phyloP scores from a whole-genome alignment of 371 early-diverging fungal species.

The Choanephora cucurbitarum region DNA sequence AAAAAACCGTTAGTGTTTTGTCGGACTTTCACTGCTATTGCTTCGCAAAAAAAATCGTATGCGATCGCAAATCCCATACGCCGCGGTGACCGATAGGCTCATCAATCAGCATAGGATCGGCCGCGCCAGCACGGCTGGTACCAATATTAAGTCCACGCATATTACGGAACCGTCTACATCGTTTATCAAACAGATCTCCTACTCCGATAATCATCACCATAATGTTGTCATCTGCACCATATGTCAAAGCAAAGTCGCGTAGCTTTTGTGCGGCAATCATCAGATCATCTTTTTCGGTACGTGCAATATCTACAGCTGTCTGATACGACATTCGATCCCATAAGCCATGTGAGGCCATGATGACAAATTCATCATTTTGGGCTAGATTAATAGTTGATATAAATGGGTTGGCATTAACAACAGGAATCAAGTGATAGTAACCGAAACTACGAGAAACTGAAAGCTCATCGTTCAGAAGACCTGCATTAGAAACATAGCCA shows the following conservation, averaged over 20 bases:
- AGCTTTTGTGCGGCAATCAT: constrained; percentile 81
- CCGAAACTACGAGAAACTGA: constrained; percentile 86
- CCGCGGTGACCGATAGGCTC: constrained; percentile 31
- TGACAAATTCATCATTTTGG: constrained; percentile 88
- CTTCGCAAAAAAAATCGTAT: too few species aligned
- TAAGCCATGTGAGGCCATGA: constrained; percentile 79
- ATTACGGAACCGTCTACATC: constrained; percentile 29
- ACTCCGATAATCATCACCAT: constrained; percentile 88
- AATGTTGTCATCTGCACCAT: constrained; percentile 74
- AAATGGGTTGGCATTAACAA: constrained; percentile 85
- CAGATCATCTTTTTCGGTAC: constrained; percentile 71
- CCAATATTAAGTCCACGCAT: constrained; percentile 29
- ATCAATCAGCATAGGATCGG: constrained; percentile 20
- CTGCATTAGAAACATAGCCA: constrained; percentile 77
- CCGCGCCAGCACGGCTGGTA: constrained; percentile 25
- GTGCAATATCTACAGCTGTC: constrained; percentile 83
- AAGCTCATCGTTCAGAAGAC: constrained; percentile 70
- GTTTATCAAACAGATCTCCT: constrained; percentile 66
- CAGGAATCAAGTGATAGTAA: constrained; percentile 76
- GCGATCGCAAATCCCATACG: too few species aligned
- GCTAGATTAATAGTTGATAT: constrained; percentile 71
- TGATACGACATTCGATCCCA: constrained; percentile 85
- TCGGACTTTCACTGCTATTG: too few species aligned
- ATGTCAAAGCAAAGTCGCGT: constrained; percentile 85
- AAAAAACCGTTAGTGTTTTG: too few species aligned